Evolutionary conservation across 352 stramenopile genomes (phyloP).

Genomic region (Blastocystis sp.): DNA sequence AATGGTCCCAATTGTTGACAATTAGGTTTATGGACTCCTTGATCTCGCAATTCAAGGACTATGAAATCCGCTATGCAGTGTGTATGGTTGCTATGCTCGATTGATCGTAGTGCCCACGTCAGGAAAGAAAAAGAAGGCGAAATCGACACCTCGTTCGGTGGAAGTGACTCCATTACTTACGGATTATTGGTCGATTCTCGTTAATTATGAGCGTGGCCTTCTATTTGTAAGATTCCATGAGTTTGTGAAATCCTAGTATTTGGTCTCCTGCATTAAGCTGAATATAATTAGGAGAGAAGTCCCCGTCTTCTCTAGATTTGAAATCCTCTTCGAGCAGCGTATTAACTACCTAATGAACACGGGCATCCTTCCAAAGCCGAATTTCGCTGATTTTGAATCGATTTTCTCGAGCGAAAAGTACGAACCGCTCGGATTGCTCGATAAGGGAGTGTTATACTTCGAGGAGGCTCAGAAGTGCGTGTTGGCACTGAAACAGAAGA

Average conservation of each 20-base stretch:
- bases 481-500: neutral
- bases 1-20: too few relatives aligned
- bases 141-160: neutral
- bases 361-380: neutral
- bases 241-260: neutral
- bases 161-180: neutral
- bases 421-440: neutral
- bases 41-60: neutral
- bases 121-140: neutral
- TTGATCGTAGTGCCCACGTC: neutral
- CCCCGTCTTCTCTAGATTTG: neutral
- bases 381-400: neutral
- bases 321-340: conserved; percentile 32
- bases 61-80: neutral
- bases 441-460: neutral
- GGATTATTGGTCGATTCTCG: neutral
- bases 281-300: neutral
- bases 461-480: neutral
- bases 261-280: neutral
- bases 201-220: conserved; percentile 12
- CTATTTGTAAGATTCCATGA: neutral
- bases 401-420: neutral
- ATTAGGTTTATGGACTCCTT: neutral
- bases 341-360: neutral
- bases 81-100: neutral